phyloP scores from a whole-genome alignment of 2,329 filamentous ascomycete species.

The Fusarium penzigii region DNA sequence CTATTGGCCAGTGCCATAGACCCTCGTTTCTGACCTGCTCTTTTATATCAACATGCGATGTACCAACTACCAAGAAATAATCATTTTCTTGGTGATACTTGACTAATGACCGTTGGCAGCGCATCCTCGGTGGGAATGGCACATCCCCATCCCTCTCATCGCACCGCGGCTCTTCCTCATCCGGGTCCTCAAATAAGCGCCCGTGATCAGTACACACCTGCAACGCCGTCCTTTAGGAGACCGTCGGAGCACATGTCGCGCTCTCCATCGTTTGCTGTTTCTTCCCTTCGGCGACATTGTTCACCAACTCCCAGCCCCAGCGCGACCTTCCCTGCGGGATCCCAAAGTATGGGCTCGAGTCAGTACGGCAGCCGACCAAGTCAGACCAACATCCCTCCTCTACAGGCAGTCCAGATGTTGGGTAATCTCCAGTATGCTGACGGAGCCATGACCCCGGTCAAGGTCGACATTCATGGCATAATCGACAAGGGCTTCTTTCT shows the following conservation, averaged over 20 bases:
- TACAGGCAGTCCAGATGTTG: slow-evolving; percentile 51
- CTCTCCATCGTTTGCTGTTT: slow-evolving; percentile 52
- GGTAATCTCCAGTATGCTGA: slow-evolving; percentile 65
- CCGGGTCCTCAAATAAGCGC: slow-evolving; percentile 49
- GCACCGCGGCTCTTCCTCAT: slow-evolving; percentile 53
- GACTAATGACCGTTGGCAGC: slow-evolving; percentile 37
- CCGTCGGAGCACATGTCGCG: slow-evolving; percentile 51
- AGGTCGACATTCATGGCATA: slow-evolving; percentile 73
- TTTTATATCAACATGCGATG: slow-evolving; percentile 7
- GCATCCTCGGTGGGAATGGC: slow-evolving; percentile 57
- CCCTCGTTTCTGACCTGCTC: background rate
- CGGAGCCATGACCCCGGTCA: slow-evolving; percentile 50
- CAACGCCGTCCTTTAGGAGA: slow-evolving; percentile 53
- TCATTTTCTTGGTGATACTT: slow-evolving; percentile 6
- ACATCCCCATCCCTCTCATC: slow-evolving; percentile 50
- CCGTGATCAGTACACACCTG: slow-evolving; percentile 55
- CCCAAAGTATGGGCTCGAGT: slow-evolving; percentile 51
- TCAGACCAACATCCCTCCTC: slow-evolving; percentile 51
- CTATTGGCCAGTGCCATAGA: too few species aligned
- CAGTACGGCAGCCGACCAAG: slow-evolving; percentile 37
- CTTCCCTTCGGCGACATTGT: slow-evolving; percentile 49
- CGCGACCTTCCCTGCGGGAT: slow-evolving; percentile 44
- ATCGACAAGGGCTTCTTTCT: slow-evolving; percentile 91
- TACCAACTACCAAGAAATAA: slow-evolving; percentile 5
- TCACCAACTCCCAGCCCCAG: slow-evolving; percentile 54